phyloP scores from a whole-genome alignment of 305 asterid genomes.

The Fraxinus greggii region DNA sequence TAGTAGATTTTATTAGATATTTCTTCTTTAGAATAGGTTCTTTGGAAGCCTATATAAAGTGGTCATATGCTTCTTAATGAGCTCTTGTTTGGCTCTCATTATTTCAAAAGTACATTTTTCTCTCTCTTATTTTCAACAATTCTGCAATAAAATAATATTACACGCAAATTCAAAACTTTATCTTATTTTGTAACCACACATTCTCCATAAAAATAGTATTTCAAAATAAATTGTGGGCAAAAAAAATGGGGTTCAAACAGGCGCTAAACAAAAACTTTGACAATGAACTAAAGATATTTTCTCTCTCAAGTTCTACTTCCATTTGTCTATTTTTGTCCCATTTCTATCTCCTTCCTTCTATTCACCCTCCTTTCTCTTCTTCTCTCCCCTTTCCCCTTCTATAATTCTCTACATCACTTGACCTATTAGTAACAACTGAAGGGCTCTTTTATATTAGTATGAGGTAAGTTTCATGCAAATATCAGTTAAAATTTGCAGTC shows the following conservation, averaged over 20 bases:
- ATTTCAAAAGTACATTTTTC: no score
- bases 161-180: no score
- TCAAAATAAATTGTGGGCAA: no score
- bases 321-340: not conserved
- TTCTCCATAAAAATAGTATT: no score
- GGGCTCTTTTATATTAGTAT: not conserved
- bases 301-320: no score
- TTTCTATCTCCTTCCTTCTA: not conserved
- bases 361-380: not conserved
- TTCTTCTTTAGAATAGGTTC: not conserved
- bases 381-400: not conserved
- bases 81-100: no score
- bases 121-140: no score
- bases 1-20: not conserved
- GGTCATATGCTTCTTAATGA: not conserved
- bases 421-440: not conserved
- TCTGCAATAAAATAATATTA: no score
- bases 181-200: no score
- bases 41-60: not conserved
- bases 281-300: no score
- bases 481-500: not conserved
- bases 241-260: no score
- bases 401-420: not conserved
- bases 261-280: not conserved
- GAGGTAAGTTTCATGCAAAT: not conserved